phyloP scores from a whole-genome alignment of 495 filamentous ascomycete genomes.

The Podospora didyma region DNA sequence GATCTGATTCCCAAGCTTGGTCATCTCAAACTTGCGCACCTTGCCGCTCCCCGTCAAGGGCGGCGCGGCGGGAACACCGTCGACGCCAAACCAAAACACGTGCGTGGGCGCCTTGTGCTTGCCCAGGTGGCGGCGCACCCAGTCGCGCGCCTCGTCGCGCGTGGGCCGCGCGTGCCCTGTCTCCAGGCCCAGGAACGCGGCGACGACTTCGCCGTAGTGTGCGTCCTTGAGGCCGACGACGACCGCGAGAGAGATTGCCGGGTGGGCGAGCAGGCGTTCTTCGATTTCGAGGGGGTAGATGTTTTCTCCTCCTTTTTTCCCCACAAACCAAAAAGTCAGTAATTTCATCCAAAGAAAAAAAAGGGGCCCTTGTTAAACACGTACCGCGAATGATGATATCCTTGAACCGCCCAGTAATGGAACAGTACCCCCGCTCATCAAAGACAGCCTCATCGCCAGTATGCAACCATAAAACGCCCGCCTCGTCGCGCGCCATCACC shows the following conservation, averaged over 20 bases:
- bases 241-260: conserved; percentile 50
- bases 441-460: conserved; percentile 70
- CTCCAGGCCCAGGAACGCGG: conserved; percentile 51
- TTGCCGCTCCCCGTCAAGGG: conserved; percentile 71
- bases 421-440: conserved; percentile 58
- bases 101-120: conserved; percentile 64
- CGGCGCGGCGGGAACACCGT: conserved; percentile 50
- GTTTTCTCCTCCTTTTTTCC: conserved; percentile 51
- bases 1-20: conserved; percentile 50
- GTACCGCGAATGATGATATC: conserved; percentile 59
- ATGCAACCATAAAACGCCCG: conserved; percentile 59
- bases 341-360: not conserved
- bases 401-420: conserved; percentile 62
- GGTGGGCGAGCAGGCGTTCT: conserved; percentile 57
- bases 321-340: conserved; percentile 4
- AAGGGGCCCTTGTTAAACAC: not conserved
- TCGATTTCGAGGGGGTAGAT: conserved; percentile 73
- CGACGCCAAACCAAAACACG: conserved; percentile 61
- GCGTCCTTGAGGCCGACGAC: conserved; percentile 61
- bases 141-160: conserved; percentile 51
- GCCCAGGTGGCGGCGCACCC: conserved; percentile 57
- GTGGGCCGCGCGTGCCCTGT: conserved; percentile 27
- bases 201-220: conserved; percentile 65
- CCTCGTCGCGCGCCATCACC: conserved; percentile 53
- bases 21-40: conserved; percentile 64